These are phyloP conservation scores for Sporormia fimetaria DNA, from an alignment of 495 filamentous ascomycete species.

Conservation along the genomic window DNA sequence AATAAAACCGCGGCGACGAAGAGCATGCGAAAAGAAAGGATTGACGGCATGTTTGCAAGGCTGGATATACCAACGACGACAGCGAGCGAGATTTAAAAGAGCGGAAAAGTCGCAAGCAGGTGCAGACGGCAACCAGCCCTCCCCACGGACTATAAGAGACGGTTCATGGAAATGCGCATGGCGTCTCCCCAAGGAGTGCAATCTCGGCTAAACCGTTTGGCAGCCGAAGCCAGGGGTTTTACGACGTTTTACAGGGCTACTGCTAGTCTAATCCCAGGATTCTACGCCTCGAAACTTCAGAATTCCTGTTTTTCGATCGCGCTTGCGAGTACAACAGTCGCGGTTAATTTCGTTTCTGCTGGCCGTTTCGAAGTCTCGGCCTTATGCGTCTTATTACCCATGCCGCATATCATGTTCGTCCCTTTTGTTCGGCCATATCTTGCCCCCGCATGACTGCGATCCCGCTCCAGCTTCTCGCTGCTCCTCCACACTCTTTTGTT, in stretches of 20 bases:
- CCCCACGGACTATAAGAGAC: no score
- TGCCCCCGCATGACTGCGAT: no score
- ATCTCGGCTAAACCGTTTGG: constrained; percentile 14
- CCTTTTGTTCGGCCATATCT: no score
- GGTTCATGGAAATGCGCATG: not conserved
- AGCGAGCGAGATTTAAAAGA: constrained; percentile 2
- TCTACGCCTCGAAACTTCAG: constrained; percentile 3
- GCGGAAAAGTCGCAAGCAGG: not conserved
- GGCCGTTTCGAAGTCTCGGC: no score
- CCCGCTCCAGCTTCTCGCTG: no score
- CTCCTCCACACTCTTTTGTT: no score
- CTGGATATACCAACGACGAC: constrained; percentile 1
- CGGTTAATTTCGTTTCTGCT: constrained; percentile 2
- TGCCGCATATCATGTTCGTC: no score
- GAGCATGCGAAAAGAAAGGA: constrained; percentile 23
- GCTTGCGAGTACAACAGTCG: no score
- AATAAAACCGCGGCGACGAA: constrained; percentile 8
- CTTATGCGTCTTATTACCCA: no score
- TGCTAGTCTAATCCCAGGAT: constrained; percentile 2
- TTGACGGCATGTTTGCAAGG: constrained; percentile 22
- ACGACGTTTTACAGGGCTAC: not conserved
- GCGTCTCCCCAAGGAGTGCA: constrained; percentile 10
- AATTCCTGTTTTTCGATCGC: constrained; percentile 4
- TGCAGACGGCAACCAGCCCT: no score
- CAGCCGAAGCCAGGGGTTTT: constrained; percentile 1